Evolutionary conservation across 805 yeast genomes (phyloP), one percentile per base, ranked within the genome.

Genomic region (Alloascoidea africana): DNA sequence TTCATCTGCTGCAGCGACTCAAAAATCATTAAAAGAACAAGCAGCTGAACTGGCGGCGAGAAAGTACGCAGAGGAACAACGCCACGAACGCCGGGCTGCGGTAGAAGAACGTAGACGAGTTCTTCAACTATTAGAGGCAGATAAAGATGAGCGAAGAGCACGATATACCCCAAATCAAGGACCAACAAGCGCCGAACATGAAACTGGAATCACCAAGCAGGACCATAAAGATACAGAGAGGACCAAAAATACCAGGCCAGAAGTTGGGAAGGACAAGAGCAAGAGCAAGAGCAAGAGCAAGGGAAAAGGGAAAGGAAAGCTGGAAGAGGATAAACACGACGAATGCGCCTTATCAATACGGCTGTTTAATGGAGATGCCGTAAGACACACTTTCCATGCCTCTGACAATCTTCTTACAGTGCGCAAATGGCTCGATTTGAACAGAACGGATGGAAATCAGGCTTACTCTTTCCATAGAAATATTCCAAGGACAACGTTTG

Each of bases 291-390:
- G 13, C 16, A 35, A 35, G 5, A n/a, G n/a, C n/a, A n/a, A n/a
- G n/a, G n/a, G n/a, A n/a, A n/a, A n/a, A 15, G 5, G 14, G 13
- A 17, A 18, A 14, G 15, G 14, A 5, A 15, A 35, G 16, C n/a
- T n/a, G n/a, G n/a, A n/a, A n/a, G 16, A 27, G 13, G 42, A 30
- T 23, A 37, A 39, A 44, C 43, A 36, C 40, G 18, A 49, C 39
- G 41, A 59, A 44, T 44, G 83, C 44, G 53, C 63, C 0, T 54
- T 78, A 8, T 66, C 72, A n/a, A 61, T 84, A 8, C 70, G 81
- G 45, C 58, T 80, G 30, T 65, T 83, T 35, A 80, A 83, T 54
- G 89, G 94, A 0, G 58, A 62, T 8, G 60, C 79, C 1, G 40
- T 78, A 3, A 67, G 64, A 39, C 65, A 70, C 35, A 60, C 60